A percentile compares a stretch with the other conserved stretches of the same genome.
Conservation (phyloP, 2,329 filamentous ascomycete species). For the Fusarium buxicola region DNA sequence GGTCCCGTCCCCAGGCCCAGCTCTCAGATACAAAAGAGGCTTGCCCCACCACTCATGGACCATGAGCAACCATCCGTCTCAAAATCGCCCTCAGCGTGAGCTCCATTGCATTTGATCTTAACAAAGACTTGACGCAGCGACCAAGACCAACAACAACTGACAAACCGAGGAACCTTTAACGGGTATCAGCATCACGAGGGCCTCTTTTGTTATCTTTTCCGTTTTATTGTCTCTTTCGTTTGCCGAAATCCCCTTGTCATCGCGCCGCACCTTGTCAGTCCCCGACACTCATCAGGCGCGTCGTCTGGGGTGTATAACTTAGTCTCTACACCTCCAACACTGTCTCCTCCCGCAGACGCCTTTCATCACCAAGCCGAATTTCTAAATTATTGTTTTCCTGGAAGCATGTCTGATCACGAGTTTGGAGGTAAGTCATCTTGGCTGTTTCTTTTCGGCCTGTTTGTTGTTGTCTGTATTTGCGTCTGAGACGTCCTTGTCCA, state of each 20-base stretch:
- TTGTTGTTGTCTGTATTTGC: neutral
- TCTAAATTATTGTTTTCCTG: slow-evolving; percentile 4
- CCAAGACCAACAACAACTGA: slow-evolving; percentile 12
- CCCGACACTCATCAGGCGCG: slow-evolving; percentile 25
- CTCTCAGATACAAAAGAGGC: slow-evolving; percentile 46
- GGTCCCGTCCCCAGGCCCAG: neutral
- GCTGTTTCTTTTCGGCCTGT: slow-evolving; percentile 18
- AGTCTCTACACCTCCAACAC: slow-evolving; percentile 6
- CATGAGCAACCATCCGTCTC: slow-evolving; percentile 44
- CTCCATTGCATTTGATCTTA: slow-evolving; percentile 12
- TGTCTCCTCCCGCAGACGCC: slow-evolving; percentile 19
- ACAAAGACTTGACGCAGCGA: slow-evolving; percentile 18
- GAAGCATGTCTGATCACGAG: slow-evolving; percentile 73
- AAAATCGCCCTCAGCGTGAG: slow-evolving; percentile 19
- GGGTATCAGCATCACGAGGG: neutral
- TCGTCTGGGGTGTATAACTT: slow-evolving; percentile 28
- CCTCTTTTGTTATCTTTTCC: neutral
- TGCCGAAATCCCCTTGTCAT: slow-evolving; percentile 1
- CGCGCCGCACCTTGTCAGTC: slow-evolving; percentile 24
- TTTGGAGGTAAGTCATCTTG: slow-evolving; percentile 66
- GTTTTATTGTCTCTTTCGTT: slow-evolving; percentile 4
- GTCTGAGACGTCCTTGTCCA: neutral
- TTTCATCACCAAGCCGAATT: slow-evolving; percentile 8
- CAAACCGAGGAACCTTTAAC: slow-evolving; percentile 12
- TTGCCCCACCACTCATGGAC: slow-evolving; percentile 47